Percentiles rank a stretch among this genome's conserved stretches.
Evolutionary conservation across 2,329 filamentous ascomycete species (phyloP).

Genomic region (Tolypocladium pustulatum): DNA sequence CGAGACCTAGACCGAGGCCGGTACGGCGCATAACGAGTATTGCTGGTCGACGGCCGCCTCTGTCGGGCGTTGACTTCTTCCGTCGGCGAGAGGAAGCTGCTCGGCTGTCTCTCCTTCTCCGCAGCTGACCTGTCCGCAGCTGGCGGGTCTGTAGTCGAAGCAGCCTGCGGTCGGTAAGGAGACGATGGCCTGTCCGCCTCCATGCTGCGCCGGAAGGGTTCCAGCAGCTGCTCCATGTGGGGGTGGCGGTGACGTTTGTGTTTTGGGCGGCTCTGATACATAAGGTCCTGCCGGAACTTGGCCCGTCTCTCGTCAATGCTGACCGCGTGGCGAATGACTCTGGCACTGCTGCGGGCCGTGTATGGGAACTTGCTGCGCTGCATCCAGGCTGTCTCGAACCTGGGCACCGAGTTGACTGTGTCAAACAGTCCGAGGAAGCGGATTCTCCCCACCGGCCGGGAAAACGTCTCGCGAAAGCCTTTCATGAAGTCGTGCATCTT

Average conservation of each 20-base stretch:
- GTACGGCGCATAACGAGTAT: slow-evolving; percentile 27
- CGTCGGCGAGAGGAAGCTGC: slow-evolving; percentile 6
- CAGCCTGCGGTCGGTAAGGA: not conserved
- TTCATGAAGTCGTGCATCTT: slow-evolving; percentile 67
- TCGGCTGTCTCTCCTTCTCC: not conserved
- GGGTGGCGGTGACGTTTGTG: slow-evolving; percentile 13
- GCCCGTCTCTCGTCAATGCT: slow-evolving; percentile 61
- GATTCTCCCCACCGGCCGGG: slow-evolving; percentile 61
- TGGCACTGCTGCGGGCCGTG: slow-evolving; percentile 45
- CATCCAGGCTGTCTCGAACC: slow-evolving; percentile 70
- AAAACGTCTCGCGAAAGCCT: slow-evolving; percentile 72
- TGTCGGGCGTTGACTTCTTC: slow-evolving; percentile 1
- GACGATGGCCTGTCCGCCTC: not conserved
- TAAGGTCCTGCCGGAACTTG: slow-evolving; percentile 62
- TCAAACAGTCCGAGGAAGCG: slow-evolving; percentile 72
- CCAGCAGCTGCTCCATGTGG: slow-evolving; percentile 7
- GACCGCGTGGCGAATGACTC: slow-evolving; percentile 58
- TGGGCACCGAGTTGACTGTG: slow-evolving; percentile 70
- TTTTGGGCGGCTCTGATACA: slow-evolving; percentile 36
- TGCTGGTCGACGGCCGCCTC: slow-evolving; percentile 2
- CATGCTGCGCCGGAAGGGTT: slow-evolving; percentile 8
- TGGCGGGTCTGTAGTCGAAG: not conserved
- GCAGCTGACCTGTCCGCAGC: not conserved
- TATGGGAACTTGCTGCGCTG: slow-evolving; percentile 68
- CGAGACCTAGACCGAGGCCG: slow-evolving; percentile 27